Conservation (phyloP, 2,329 filamentous ascomycete genomes). For the Rhinocladiella similis region DNA sequence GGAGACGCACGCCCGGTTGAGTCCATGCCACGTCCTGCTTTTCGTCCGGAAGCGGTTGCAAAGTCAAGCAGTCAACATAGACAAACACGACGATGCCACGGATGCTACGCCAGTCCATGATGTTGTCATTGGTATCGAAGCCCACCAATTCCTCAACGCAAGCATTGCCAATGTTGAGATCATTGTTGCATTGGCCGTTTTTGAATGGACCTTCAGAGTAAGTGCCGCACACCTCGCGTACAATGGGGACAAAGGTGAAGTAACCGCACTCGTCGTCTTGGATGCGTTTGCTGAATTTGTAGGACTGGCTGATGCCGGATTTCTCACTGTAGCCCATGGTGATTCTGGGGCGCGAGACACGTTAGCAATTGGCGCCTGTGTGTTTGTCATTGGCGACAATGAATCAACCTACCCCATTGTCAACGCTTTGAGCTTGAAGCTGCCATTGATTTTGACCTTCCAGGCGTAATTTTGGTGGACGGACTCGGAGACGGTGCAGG, state of each 20-base stretch:
- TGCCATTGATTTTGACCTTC: constrained; percentile 6
- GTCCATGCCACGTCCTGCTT: constrained; percentile 4
- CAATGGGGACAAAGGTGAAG: constrained; percentile 11
- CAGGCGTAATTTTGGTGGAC: neutral
- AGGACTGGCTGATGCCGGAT: constrained; percentile 4
- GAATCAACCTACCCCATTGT: neutral
- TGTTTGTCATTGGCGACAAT: neutral
- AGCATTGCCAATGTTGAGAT: neutral
- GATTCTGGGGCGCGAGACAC: too few relatives aligned
- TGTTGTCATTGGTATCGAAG: constrained; percentile 84
- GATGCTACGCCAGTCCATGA: neutral
- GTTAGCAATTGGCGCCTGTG: neutral
- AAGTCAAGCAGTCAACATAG: constrained; percentile 7
- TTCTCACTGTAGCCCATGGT: constrained; percentile 8
- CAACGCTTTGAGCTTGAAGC: neutral
- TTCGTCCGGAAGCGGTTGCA: constrained; percentile 3
- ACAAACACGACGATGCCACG: constrained; percentile 10
- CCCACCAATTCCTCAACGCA: constrained; percentile 60
- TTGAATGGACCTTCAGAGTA: constrained; percentile 2
- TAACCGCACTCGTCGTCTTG: constrained; percentile 12
- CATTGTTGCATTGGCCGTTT: neutral
- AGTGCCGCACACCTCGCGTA: constrained; percentile 3
- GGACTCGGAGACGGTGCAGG: constrained; percentile 1
- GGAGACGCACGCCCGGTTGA: constrained; percentile 3
- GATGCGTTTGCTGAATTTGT: constrained; percentile 7